phyloP scores from a whole-genome alignment of 2,329 filamentous ascomycete species.

The Myriangium duriaei region DNA sequence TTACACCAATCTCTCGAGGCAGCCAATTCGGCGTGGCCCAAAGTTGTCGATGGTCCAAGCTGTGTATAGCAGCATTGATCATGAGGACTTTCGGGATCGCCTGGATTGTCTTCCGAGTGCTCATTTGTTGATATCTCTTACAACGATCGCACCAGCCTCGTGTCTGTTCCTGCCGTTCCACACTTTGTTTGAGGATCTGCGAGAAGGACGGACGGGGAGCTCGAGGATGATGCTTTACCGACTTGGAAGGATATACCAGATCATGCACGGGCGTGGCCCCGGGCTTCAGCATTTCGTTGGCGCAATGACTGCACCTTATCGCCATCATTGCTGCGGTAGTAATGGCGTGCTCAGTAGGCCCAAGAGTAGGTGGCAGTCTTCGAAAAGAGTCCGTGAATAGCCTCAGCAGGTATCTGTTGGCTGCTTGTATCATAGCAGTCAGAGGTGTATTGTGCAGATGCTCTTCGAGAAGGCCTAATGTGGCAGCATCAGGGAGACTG shows the following conservation, averaged over 20 bases:
- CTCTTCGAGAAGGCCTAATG: constrained; percentile 74
- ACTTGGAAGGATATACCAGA: constrained; percentile 59
- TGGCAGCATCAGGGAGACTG: constrained; percentile 64
- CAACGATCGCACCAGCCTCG: constrained; percentile 91
- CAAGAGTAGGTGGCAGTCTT: constrained; percentile 48
- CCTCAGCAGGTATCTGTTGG: constrained; percentile 76
- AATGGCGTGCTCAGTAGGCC: constrained; percentile 59
- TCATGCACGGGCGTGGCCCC: constrained; percentile 76
- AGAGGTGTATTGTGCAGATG: constrained; percentile 60
- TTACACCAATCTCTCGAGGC: constrained; percentile 85
- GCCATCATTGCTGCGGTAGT: constrained; percentile 58
- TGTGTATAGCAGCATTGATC: constrained; percentile 68
- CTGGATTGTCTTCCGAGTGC: constrained; percentile 72
- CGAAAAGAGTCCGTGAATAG: constrained; percentile 59
- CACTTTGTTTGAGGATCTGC: constrained; percentile 79
- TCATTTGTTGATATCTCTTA: constrained; percentile 77
- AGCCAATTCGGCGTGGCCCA: constrained; percentile 89
- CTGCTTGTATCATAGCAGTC: constrained; percentile 70
- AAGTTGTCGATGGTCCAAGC: constrained; percentile 59
- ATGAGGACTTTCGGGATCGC: constrained; percentile 75
- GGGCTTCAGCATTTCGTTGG: constrained; percentile 70
- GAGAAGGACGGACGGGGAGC: constrained; percentile 55
- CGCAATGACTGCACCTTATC: constrained; percentile 77
- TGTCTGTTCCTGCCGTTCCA: constrained; percentile 78
- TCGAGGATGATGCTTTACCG: constrained; percentile 32